Conservation (phyloP, 331 rosid species). For the Malus hybrid region DNA sequence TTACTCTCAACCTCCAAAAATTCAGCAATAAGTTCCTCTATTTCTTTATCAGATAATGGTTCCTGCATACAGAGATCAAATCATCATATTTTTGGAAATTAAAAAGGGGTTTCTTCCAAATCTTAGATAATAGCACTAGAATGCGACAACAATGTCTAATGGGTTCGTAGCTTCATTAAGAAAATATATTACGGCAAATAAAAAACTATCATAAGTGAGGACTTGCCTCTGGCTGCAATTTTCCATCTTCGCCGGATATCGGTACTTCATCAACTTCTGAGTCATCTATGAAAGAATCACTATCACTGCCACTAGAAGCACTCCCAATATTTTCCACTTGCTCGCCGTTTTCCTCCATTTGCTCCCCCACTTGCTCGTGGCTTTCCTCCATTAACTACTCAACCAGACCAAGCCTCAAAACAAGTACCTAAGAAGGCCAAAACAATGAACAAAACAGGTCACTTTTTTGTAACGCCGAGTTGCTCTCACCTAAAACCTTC, state of each 20-base stretch:
- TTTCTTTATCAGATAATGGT: slow-evolving; percentile 69
- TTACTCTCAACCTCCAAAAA: slow-evolving; percentile 90
- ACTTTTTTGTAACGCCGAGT: background rate
- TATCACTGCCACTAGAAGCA: slow-evolving; percentile 33
- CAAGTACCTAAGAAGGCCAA: background rate
- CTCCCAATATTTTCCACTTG: slow-evolving; percentile 52
- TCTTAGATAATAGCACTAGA: background rate
- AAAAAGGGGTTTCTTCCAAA: background rate
- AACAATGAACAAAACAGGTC: background rate
- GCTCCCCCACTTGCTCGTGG: slow-evolving; percentile 17
- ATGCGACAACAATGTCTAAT: background rate
- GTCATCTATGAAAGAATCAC: slow-evolving; percentile 46
- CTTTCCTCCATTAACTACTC: background rate
- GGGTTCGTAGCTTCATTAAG: background rate
- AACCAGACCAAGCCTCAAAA: background rate
- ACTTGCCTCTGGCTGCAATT: slow-evolving; percentile 51
- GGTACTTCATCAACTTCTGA: slow-evolving; percentile 61
- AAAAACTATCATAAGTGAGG: background rate
- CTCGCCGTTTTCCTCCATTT: slow-evolving; percentile 10
- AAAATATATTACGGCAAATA: background rate
- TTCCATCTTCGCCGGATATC: slow-evolving; percentile 50
- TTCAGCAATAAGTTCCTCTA: slow-evolving; percentile 71
- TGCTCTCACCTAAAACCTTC: background rate
- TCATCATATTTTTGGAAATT: background rate
- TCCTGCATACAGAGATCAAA: slow-evolving; percentile 49